A percentile compares a stretch with the other conserved stretches of the same genome.
Evolutionary conservation across 1,139 yeast genomes (phyloP).

Genomic region (Suhomyces kunorum): DNA sequence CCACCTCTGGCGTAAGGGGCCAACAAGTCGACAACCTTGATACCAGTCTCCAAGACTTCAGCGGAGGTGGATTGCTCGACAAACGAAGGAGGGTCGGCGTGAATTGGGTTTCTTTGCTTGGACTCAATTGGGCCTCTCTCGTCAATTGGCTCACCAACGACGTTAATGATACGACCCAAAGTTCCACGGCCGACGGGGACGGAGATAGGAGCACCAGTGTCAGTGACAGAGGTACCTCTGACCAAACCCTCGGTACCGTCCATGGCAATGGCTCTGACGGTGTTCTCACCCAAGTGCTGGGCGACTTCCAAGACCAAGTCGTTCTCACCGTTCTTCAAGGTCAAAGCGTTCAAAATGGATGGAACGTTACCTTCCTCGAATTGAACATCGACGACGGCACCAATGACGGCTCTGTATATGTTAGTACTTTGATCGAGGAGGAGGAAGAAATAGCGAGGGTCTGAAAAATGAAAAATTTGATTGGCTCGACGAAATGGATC

Average conservation of each 20-base stretch:
- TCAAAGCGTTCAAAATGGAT: conserved; percentile 95
- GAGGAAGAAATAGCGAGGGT: neutral
- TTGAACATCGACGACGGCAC: conserved; percentile 99
- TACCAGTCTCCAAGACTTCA: conserved; percentile 99
- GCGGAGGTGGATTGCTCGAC: conserved; percentile 97
- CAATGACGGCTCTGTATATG: conserved; percentile 83
- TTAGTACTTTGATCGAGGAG: conserved; percentile 5
- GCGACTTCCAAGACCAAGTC: conserved; percentile 94
- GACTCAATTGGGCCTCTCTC: conserved; percentile 98
- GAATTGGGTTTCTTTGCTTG: conserved; percentile 94
- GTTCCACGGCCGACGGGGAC: conserved; percentile 99
- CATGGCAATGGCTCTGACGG: conserved; percentile 99
- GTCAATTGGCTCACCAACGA: conserved; percentile 99
- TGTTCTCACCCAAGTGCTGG: conserved; percentile 99
- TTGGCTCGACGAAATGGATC: conserved; percentile 1
- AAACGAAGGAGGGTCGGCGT: conserved; percentile 95
- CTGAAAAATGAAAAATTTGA: conserved; percentile 10
- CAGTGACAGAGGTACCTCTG: conserved; percentile 89
- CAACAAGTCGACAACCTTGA: conserved; percentile 97
- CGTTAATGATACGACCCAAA: conserved; percentile 97
- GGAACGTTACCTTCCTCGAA: conserved; percentile 97
- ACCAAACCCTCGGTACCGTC: conserved; percentile 99
- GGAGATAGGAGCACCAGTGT: conserved; percentile 98
- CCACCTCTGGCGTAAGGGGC: conserved; percentile 99
- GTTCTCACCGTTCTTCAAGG: conserved; percentile 69